These are phyloP conservation scores for Hypomontagnella monticulosa DNA, from an alignment of 495 filamentous ascomycete species.

Conservation along the genomic window DNA sequence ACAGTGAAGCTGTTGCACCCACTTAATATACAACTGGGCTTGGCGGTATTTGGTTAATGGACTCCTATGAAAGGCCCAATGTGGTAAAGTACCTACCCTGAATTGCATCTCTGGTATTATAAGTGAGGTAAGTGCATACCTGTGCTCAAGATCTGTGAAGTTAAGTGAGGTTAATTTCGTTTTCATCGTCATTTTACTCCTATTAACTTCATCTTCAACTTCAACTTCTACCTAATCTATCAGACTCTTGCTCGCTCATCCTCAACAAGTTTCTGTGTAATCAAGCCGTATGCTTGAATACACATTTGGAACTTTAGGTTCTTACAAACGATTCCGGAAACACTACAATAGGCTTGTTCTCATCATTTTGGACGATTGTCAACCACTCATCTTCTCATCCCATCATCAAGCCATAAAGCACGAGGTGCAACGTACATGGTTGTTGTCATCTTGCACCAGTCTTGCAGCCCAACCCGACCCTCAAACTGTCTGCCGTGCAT, in stretches of 20 bases:
- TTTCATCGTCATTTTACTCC: too few species aligned
- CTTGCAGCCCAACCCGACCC: slow-evolving; percentile 38
- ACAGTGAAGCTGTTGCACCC: not conserved
- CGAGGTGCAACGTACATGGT: slow-evolving; percentile 37
- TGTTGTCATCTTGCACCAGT: slow-evolving; percentile 32
- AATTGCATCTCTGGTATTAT: too few species aligned
- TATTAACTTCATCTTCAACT: too few species aligned
- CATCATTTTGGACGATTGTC: slow-evolving; percentile 4
- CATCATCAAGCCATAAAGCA: slow-evolving; percentile 26
- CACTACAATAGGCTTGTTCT: slow-evolving; percentile 15
- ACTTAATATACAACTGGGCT: not conserved
- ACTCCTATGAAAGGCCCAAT: too few species aligned
- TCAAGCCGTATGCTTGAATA: not conserved
- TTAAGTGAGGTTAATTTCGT: not conserved
- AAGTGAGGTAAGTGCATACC: too few species aligned
- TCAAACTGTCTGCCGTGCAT: slow-evolving; percentile 34
- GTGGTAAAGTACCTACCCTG: too few species aligned
- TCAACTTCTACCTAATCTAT: too few species aligned
- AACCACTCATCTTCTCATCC: slow-evolving; percentile 2
- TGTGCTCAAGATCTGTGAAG: not conserved
- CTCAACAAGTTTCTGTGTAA: not conserved
- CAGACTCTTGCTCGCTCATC: not conserved
- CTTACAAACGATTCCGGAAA: slow-evolving; percentile 6
- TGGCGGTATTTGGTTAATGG: not conserved
- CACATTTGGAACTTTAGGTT: not conserved